phyloP scores from a whole-genome alignment of 164 flowering plant species.

The Annona cherimola region DNA sequence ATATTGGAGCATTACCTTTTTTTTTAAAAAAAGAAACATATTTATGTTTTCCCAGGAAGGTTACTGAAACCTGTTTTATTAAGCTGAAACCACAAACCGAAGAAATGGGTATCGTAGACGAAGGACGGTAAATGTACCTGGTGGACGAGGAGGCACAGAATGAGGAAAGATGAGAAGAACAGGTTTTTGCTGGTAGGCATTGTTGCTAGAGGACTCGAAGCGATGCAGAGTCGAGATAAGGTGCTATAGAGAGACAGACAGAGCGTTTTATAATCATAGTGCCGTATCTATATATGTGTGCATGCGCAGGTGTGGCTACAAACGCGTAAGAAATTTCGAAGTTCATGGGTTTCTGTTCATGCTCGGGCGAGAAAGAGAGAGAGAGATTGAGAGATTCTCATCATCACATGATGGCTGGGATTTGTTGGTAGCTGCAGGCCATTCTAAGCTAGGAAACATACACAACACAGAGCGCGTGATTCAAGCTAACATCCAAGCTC shows the following conservation, averaged over 20 bases:
- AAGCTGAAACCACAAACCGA: background rate
- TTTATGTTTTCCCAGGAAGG: too few relatives aligned
- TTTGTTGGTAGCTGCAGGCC: background rate
- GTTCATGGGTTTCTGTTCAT: background rate
- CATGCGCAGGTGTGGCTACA: background rate
- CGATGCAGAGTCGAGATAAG: background rate
- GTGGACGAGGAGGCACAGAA: conserved; percentile 5
- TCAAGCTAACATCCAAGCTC: background rate
- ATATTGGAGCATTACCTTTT: too few relatives aligned
- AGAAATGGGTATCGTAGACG: background rate
- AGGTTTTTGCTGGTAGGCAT: background rate
- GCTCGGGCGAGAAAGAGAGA: background rate
- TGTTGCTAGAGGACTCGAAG: background rate
- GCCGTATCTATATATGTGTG: background rate
- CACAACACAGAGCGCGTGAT: background rate
- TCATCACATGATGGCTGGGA: background rate
- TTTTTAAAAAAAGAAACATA: too few relatives aligned
- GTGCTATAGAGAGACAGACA: background rate
- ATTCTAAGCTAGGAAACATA: background rate
- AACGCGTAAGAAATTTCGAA: background rate
- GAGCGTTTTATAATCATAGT: conserved; percentile 6
- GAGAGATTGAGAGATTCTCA: background rate
- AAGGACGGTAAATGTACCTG: background rate
- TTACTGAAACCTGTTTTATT: background rate
- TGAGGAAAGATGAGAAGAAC: conserved; percentile 6